These are phyloP conservation scores for Globisporangium recalcitrans DNA, from an alignment of 352 stramenopile species.

Conservation along the genomic window DNA sequence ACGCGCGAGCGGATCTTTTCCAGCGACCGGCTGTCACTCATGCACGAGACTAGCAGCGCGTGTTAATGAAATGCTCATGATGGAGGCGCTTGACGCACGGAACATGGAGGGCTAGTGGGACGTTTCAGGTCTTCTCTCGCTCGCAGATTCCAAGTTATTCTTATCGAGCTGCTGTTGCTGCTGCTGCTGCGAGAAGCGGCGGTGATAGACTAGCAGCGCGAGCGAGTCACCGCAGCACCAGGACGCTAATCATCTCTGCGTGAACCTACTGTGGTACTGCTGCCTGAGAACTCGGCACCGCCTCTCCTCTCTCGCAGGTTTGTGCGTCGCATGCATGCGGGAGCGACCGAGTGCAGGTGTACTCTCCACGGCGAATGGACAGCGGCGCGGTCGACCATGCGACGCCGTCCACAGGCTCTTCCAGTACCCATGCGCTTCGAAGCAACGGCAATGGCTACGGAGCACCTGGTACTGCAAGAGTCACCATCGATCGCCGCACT, in stretches of 20 bases:
- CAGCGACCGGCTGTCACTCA: no score
- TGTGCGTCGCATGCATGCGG: slow-evolving; percentile 8
- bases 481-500: not conserved
- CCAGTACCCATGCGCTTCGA: not conserved
- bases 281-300: not conserved
- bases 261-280: not conserved
- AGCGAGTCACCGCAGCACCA: not conserved
- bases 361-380: not conserved
- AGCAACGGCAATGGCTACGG: not conserved
- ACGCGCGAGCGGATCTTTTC: no score
- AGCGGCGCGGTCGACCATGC: slow-evolving; percentile 5
- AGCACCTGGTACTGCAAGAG: not conserved
- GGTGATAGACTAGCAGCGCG: not conserved
- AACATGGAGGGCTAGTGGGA: no score
- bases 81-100: no score
- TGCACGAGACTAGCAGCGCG: no score
- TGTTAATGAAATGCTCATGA: no score
- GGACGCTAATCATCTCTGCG: no score
- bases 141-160: not conserved
- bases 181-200: not conserved
- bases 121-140: not conserved
- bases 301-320: not conserved
- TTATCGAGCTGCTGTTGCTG: not conserved
- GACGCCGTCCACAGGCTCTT: not conserved
- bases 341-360: not conserved